phyloP scores from a whole-genome alignment of 2,329 filamentous ascomycete genomes.

The Harringtonia aguacate region DNA sequence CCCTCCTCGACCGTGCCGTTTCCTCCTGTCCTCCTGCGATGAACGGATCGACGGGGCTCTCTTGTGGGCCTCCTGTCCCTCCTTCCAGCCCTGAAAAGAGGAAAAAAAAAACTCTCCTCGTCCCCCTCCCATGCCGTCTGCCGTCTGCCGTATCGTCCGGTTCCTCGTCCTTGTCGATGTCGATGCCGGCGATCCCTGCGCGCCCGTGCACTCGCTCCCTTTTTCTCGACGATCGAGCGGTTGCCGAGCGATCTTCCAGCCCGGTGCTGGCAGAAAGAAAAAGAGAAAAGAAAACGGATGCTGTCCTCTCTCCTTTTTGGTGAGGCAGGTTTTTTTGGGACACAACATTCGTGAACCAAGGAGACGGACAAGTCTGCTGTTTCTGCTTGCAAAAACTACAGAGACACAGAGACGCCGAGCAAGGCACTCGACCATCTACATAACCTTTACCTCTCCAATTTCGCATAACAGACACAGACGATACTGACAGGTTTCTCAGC shows the following conservation, averaged over 20 bases:
- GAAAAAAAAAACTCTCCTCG: background rate
- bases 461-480: background rate
- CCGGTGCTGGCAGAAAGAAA: background rate
- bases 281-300: too few relatives aligned
- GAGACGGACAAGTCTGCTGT: background rate
- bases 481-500: slow-evolving; percentile 34
- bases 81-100: background rate
- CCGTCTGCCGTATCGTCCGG: background rate
- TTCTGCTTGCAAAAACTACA: too few relatives aligned
- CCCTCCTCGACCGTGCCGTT: background rate
- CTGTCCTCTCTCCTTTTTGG: background rate
- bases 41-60: background rate
- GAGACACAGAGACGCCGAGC: too few relatives aligned
- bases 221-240: background rate
- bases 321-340: slow-evolving; percentile 2
- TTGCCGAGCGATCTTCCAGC: background rate
- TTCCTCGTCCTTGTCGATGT: background rate
- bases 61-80: background rate
- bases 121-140: slow-evolving; percentile 1
- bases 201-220: background rate
- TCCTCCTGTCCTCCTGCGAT: slow-evolving; percentile 13
- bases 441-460: too few relatives aligned
- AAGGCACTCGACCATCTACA: too few relatives aligned
- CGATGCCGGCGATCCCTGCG: background rate
- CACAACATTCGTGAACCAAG: background rate